Evolutionary conservation across 805 yeast species (phyloP).

Genomic region (Yamadazyma insecticola): DNA sequence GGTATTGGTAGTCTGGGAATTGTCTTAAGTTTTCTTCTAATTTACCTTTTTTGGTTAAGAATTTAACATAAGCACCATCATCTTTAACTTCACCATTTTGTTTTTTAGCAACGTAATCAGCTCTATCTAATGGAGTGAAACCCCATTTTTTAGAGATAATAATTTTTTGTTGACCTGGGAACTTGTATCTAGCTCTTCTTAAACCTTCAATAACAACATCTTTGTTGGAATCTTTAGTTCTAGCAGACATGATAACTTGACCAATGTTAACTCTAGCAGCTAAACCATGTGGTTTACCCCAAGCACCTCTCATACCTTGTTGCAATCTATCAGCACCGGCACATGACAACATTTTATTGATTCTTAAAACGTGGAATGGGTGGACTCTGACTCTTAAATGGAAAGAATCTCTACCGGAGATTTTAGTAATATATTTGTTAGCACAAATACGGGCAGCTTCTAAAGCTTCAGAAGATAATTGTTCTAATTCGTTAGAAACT

Average conservation of each 20-base stretch:
- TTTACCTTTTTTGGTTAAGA: conserved; percentile 95
- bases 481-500: conserved; percentile 99
- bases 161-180: conserved; percentile 99
- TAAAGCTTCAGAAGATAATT: conserved; percentile 98
- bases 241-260: conserved; percentile 95
- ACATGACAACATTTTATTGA: conserved; percentile 99
- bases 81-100: conserved; percentile 98
- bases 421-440: conserved; percentile 97
- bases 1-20: conserved; percentile 84
- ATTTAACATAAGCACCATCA: conserved; percentile 99
- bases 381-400: conserved; percentile 99
- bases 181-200: conserved; percentile 99
- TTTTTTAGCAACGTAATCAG: conserved; percentile 89
- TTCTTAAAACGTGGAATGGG: conserved; percentile 99
- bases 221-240: conserved; percentile 98
- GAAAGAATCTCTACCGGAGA: conserved; percentile 99
- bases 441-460: conserved; percentile 99
- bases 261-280: conserved; percentile 99
- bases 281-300: conserved; percentile 99
- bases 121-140: conserved; percentile 99
- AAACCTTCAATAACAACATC: conserved; percentile 97
- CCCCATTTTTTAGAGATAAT: conserved; percentile 99
- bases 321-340: conserved; percentile 99
- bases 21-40: conserved; percentile 85
- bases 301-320: conserved; percentile 99